phyloP scores from a whole-genome alignment of 148 eudicot genomes.

The Rhododendron ferrugineum region DNA sequence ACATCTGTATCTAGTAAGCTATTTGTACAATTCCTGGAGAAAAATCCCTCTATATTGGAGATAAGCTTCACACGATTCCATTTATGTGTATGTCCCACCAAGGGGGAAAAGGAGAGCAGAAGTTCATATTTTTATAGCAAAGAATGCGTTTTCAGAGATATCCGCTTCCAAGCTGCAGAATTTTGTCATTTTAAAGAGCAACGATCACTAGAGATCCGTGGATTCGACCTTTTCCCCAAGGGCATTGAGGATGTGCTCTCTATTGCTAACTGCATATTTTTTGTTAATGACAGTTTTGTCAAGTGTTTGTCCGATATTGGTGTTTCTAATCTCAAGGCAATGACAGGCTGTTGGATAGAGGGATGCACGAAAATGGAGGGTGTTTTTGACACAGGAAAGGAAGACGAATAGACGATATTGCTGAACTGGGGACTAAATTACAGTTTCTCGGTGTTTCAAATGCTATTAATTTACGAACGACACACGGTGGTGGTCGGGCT shows the following conservation, averaged over 20 bases:
- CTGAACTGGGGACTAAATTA: not conserved
- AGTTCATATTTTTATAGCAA: not conserved
- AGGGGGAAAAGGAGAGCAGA: not conserved
- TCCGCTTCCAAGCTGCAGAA: constrained; percentile 7
- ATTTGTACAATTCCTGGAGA: not conserved
- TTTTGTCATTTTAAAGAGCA: constrained; percentile 7
- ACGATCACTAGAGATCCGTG: constrained; percentile 15
- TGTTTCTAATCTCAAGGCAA: constrained; percentile 1
- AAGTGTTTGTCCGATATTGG: constrained; percentile 8
- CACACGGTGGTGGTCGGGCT: not conserved
- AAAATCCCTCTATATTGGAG: constrained; percentile 1
- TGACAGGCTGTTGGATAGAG: constrained; percentile 36
- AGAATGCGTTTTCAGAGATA: constrained; percentile 21
- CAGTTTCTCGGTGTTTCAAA: constrained; percentile 24
- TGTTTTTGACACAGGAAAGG: constrained; percentile 8
- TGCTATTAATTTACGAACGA: constrained; percentile 6
- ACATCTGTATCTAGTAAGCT: constrained; percentile 7
- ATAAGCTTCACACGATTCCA: constrained; percentile 17
- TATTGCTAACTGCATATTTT: constrained; percentile 8
- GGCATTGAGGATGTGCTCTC: constrained; percentile 14
- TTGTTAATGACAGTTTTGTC: constrained; percentile 14
- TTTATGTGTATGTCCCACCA: constrained; percentile 17
- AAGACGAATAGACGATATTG: not conserved
- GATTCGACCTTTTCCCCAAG: constrained; percentile 14
- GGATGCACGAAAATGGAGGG: constrained; percentile 23